Percentiles rank a stretch among this genome's conserved stretches.
Evolutionary conservation across 1,139 yeast genomes (phyloP).

Genomic region (Pichia cactophila): DNA sequence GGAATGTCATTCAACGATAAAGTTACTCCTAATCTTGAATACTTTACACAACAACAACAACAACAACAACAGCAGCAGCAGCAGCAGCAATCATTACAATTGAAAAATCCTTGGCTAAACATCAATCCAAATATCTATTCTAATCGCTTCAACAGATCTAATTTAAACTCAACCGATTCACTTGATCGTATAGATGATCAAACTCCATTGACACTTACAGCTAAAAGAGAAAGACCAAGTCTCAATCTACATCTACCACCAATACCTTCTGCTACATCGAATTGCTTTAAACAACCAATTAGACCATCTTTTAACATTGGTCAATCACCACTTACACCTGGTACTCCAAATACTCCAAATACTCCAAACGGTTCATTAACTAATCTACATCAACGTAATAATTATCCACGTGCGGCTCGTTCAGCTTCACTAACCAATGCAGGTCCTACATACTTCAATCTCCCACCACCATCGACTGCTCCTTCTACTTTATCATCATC

Average conservation of each 20-base stretch:
- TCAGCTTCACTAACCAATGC: neutral
- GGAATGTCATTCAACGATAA: conserved; percentile 8
- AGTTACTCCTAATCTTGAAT: conserved; percentile 4
- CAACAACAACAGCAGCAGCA: neutral
- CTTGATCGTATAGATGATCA: neutral
- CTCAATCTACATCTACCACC: conserved; percentile 9
- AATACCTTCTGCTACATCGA: neutral
- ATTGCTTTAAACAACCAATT: conserved; percentile 1
- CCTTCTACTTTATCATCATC: neutral
- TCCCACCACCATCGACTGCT: neutral
- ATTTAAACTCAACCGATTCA: neutral
- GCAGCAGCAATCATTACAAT: neutral
- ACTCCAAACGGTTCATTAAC: conserved; percentile 2
- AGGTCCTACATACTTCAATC: neutral
- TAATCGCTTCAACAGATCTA: neutral
- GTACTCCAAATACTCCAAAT: conserved; percentile 6
- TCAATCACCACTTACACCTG: conserved; percentile 4
- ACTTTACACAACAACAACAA: neutral
- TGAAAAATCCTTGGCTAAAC: neutral
- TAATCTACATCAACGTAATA: neutral
- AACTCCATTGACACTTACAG: neutral
- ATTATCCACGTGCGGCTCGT: conserved; percentile 6
- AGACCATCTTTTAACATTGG: conserved; percentile 7
- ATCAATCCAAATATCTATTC: neutral
- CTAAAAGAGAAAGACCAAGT: conserved; percentile 7